phyloP scores from a whole-genome alignment of 2,329 filamentous ascomycete genomes.

The Fusarium austroafricanum region DNA sequence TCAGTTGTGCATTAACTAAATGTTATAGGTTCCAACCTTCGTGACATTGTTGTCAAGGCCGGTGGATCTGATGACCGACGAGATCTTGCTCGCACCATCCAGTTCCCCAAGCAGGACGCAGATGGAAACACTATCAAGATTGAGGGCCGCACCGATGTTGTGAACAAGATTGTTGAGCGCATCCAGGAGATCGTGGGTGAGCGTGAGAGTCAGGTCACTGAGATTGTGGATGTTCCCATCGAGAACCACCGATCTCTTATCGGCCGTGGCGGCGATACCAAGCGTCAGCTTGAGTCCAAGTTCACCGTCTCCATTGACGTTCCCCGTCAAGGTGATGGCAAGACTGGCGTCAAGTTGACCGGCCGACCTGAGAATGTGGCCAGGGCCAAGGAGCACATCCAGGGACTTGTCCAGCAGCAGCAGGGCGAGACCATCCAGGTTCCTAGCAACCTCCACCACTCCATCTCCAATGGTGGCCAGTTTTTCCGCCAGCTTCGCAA shows the following conservation, averaged over 20 bases:
- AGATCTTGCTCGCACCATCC: slow-evolving; percentile 87
- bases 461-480: slow-evolving; percentile 86
- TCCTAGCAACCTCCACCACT: slow-evolving; percentile 84
- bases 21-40: slow-evolving; percentile 80
- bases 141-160: slow-evolving; percentile 84
- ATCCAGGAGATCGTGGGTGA: slow-evolving; percentile 86
- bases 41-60: slow-evolving; percentile 85
- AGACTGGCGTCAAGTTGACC: slow-evolving; percentile 86
- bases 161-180: slow-evolving; percentile 86
- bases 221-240: slow-evolving; percentile 82
- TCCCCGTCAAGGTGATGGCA: slow-evolving; percentile 86
- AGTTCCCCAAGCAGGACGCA: slow-evolving; percentile 90
- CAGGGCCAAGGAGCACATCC: slow-evolving; percentile 88
- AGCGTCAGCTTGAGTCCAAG: slow-evolving; percentile 85
- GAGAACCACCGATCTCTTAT: slow-evolving; percentile 94
- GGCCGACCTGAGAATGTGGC: slow-evolving; percentile 83
- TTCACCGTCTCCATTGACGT: slow-evolving; percentile 91
- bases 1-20: slow-evolving; percentile 46
- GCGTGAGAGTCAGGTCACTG: slow-evolving; percentile 83
- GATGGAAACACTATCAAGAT: slow-evolving; percentile 87
- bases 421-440: slow-evolving; percentile 89
- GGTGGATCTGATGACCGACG: slow-evolving; percentile 90
- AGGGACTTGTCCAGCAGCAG: slow-evolving; percentile 82
- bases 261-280: slow-evolving; percentile 88
- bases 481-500: slow-evolving; percentile 92